Conservation (phyloP, 345 rosid genomes). For the Citrus reticulata region DNA sequence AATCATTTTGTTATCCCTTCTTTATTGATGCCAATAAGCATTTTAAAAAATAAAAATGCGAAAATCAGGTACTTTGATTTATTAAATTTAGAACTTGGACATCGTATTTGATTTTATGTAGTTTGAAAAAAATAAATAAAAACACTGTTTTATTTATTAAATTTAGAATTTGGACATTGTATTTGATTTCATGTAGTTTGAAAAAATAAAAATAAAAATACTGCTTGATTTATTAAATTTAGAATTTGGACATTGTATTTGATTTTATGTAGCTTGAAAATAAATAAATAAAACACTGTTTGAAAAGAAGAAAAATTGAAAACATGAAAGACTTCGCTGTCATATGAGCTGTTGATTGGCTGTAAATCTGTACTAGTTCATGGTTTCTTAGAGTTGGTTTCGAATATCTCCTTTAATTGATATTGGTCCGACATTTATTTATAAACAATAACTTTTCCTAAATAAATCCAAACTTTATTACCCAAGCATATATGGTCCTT, state of each 20-base stretch:
- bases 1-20: neutral
- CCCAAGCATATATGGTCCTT: no score
- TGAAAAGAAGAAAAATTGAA: no score
- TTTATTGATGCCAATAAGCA: neutral
- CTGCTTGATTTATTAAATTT: no score
- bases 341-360: neutral
- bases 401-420: neutral
- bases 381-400: neutral
- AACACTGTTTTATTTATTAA: neutral
- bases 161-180: neutral
- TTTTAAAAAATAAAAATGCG: neutral
- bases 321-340: neutral
- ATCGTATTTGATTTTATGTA: no score
- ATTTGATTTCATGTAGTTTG: no score
- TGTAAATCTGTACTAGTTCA: neutral
- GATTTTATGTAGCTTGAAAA: neutral
- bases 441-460: neutral
- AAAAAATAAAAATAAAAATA: no score
- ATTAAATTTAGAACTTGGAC: no score
- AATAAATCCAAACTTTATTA: neutral
- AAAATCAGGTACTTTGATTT: neutral
- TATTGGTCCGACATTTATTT: neutral
- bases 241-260: neutral
- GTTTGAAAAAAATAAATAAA: no score
- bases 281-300: neutral